Percentiles rank a stretch among this genome's conserved stretches.
phyloP scores from a whole-genome alignment of 1,284 basidiomycete genomes.

The Cerrena zonata region DNA sequence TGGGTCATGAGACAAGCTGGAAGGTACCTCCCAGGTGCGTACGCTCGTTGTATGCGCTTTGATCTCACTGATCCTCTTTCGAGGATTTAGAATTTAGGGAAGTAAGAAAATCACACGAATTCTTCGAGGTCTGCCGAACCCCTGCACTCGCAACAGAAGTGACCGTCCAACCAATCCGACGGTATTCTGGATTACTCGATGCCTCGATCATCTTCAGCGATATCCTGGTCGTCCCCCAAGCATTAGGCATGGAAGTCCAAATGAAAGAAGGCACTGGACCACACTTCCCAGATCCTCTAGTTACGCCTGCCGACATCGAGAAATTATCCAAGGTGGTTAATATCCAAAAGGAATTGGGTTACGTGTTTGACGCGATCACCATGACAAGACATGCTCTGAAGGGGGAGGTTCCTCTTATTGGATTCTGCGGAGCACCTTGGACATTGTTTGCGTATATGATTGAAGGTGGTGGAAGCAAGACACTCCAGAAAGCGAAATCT shows the following conservation, averaged over 20 bases:
- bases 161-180: conserved; percentile 86
- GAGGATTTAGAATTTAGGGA: conserved; percentile 80
- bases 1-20: conserved; percentile 99
- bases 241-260: conserved; percentile 88
- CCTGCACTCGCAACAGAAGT: conserved; percentile 81
- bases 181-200: conserved; percentile 80
- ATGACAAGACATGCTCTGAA: conserved; percentile 71
- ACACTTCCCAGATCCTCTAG: conserved; percentile 77
- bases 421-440: conserved; percentile 95
- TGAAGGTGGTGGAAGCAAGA: conserved; percentile 87
- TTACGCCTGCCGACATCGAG: conserved; percentile 66
- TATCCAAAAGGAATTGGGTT: conserved; percentile 77
- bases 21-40: conserved; percentile 85
- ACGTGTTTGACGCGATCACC: conserved; percentile 88
- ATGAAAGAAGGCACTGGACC: conserved; percentile 88
- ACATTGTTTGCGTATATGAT: conserved; percentile 96
- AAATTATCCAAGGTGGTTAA: conserved; percentile 62
- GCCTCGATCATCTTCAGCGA: conserved; percentile 96
- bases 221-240: conserved; percentile 93
- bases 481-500: conserved; percentile 81
- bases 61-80: no score
- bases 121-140: conserved; percentile 89
- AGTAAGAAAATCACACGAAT: conserved; percentile 78
- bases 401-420: conserved; percentile 88
- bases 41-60: no score